A percentile compares a stretch with the other conserved stretches of the same genome.
phyloP scores from a whole-genome alignment of 108 stramenopile genomes.

The Nitzschia inconspicua region DNA sequence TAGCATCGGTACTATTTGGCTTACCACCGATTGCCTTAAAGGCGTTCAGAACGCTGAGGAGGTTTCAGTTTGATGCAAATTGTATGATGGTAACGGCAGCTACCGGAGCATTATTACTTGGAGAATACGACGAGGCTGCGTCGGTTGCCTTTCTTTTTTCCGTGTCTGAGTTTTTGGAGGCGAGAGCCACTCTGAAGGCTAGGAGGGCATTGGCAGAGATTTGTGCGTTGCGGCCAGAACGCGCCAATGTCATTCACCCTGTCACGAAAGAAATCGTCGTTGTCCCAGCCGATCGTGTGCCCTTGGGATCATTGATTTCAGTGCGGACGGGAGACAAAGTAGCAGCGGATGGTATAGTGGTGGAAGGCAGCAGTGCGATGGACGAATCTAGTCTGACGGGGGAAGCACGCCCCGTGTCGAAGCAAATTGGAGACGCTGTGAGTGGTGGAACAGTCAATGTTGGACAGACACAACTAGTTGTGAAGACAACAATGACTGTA shows the following conservation, averaged over 20 bases:
- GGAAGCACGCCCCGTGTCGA: conserved; percentile 77
- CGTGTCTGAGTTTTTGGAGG: conserved; percentile 80
- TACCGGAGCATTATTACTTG: conserved; percentile 69
- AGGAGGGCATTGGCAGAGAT: conserved; percentile 70
- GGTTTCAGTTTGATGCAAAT: conserved; percentile 78
- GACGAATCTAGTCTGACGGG: conserved; percentile 95
- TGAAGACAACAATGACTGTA: conserved; percentile 63
- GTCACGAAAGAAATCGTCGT: conserved; percentile 47
- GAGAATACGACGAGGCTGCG: conserved; percentile 84
- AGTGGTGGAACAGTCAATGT: conserved; percentile 81
- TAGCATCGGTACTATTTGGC: conserved; percentile 70
- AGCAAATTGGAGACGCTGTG: conserved; percentile 42
- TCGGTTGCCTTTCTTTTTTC: conserved; percentile 84
- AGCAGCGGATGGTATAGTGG: conserved; percentile 89
- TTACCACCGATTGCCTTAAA: conserved; percentile 72
- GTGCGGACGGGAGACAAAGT: conserved; percentile 93
- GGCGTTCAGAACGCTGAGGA: conserved; percentile 64
- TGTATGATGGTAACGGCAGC: conserved; percentile 90
- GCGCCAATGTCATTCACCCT: conserved; percentile 75
- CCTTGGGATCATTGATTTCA: conserved; percentile 71
- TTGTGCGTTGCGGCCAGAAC: conserved; percentile 71
- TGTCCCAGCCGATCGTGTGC: conserved; percentile 68
- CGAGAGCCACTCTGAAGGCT: conserved; percentile 64
- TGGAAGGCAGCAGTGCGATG: conserved; percentile 76
- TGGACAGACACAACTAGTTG: conserved; percentile 52